Percentiles rank a stretch among this genome's conserved stretches.
Evolutionary conservation across 179 eudicot genomes (phyloP).

Genomic region (Carnegiea gigantea): DNA sequence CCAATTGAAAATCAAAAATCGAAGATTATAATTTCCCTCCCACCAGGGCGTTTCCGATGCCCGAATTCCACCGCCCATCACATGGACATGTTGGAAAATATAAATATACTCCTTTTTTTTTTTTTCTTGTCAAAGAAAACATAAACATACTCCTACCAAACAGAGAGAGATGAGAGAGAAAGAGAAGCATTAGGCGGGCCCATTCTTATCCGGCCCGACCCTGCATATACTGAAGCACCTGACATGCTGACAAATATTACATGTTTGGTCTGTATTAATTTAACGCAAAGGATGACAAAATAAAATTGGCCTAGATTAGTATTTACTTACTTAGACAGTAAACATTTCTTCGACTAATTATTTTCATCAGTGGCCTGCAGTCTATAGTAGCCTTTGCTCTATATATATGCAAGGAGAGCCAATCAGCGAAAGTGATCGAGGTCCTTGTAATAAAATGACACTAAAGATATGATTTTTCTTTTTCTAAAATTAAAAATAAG

Average conservation of each 20-base stretch:
- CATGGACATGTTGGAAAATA: conserved; percentile 16
- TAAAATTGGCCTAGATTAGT: too few species aligned
- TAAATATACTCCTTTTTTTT: background rate
- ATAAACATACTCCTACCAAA: background rate
- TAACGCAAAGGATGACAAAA: too few species aligned
- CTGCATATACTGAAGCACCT: background rate
- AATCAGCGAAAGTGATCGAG: too few species aligned
- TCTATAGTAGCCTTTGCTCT: too few species aligned
- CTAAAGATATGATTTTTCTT: too few species aligned
- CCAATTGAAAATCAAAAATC: background rate
- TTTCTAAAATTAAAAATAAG: too few species aligned
- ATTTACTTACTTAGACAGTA: too few species aligned
- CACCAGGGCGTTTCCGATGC: background rate
- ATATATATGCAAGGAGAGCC: too few species aligned
- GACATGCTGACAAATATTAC: conserved; percentile 10
- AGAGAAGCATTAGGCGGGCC: background rate
- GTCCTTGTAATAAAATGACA: too few species aligned
- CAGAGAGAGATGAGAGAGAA: background rate
- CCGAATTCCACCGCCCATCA: conserved; percentile 14
- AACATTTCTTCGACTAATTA: too few species aligned
- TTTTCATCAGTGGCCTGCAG: too few species aligned
- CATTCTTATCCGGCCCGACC: background rate
- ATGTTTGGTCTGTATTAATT: background rate
- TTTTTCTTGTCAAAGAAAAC: too few species aligned
- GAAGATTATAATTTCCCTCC: background rate